Evolutionary conservation across 768 basidiomycete genomes (phyloP).

Genomic region (Suillus tomentosus): DNA sequence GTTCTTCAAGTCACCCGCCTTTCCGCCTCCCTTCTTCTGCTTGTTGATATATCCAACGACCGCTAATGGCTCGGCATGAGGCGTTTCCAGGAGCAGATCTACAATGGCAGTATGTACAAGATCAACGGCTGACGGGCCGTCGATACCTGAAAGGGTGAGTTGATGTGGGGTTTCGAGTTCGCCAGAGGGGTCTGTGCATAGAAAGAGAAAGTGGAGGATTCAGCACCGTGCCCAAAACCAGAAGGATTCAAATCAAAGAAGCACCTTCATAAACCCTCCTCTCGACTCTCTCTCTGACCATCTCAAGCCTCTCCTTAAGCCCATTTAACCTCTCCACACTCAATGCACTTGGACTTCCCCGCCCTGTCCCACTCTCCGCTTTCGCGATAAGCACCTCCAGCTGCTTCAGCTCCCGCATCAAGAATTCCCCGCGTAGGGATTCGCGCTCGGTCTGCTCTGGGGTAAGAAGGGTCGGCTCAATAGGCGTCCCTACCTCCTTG

Average conservation of each 20-base stretch:
- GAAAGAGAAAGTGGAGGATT: background rate
- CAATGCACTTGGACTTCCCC: constrained; percentile 8
- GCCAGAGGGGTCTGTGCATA: background rate
- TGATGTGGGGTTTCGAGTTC: background rate
- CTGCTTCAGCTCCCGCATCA: constrained; percentile 9
- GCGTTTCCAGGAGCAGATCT: background rate
- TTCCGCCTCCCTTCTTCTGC: constrained; percentile 16
- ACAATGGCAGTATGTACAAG: constrained; percentile 6
- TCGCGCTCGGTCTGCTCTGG: constrained; percentile 7
- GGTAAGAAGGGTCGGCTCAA: constrained; percentile 3
- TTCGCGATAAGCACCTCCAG: background rate
- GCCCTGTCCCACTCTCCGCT: constrained; percentile 1
- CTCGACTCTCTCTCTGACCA: constrained; percentile 1
- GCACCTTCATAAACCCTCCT: constrained; percentile 5
- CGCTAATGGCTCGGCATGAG: background rate
- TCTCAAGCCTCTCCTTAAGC: constrained; percentile 2
- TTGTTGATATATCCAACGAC: constrained; percentile 12
- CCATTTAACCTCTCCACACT: constrained; percentile 8
- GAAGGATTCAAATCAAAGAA: background rate
- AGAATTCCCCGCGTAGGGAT: constrained; percentile 1
- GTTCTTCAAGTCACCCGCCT: constrained; percentile 9
- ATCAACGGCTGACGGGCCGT: background rate
- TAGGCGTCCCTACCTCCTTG: constrained; percentile 20
- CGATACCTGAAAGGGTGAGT: constrained; percentile 10
- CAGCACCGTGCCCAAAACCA: background rate